Percentiles rank a stretch among this genome's conserved stretches.
Conservation (phyloP, 1,284 basidiomycete species). For the Papiliotrema flavescens region DNA sequence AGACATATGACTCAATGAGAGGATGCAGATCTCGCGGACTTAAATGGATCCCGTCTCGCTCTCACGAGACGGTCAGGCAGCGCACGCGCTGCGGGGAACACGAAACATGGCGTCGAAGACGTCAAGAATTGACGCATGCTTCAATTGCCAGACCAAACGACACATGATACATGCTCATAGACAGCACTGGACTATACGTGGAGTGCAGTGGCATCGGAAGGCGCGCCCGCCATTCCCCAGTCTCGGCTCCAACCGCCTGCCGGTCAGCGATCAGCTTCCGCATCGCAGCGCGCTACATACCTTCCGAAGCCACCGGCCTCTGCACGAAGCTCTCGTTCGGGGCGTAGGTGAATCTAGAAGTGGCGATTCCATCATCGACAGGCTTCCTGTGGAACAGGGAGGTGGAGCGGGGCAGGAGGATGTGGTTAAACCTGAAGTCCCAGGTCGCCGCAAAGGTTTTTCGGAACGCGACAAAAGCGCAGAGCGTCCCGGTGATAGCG, state of each 20-base stretch:
- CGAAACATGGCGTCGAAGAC: too few species aligned
- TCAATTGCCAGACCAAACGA: too few species aligned
- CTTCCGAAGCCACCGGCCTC: slow-evolving; percentile 27
- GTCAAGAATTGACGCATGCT: too few species aligned
- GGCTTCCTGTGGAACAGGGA: slow-evolving; percentile 30
- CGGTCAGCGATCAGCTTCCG: background rate
- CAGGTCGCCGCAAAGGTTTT: slow-evolving; percentile 57
- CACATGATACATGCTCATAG: too few species aligned
- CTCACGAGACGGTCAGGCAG: too few species aligned
- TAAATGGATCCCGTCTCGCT: too few species aligned
- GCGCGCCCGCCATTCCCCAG: slow-evolving; percentile 24
- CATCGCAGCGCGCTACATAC: slow-evolving; percentile 1
- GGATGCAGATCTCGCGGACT: too few species aligned
- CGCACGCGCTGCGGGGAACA: too few species aligned
- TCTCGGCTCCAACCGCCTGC: slow-evolving; percentile 28
- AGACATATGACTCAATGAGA: too few species aligned
- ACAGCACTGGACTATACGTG: slow-evolving; percentile 10
- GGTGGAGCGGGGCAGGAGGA: slow-evolving; percentile 52
- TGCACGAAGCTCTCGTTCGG: slow-evolving; percentile 24
- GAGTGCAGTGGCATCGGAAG: slow-evolving; percentile 28
- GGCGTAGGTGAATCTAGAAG: slow-evolving; percentile 25
- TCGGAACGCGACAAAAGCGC: slow-evolving; percentile 55
- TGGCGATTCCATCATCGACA: slow-evolving; percentile 10
- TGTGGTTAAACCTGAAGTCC: slow-evolving; percentile 60
- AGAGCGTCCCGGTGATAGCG: slow-evolving; percentile 54